Percentiles rank a stretch among this genome's conserved stretches.
Conservation (phyloP, 805 yeast genomes). For the Starmerella roubikii region DNA sequence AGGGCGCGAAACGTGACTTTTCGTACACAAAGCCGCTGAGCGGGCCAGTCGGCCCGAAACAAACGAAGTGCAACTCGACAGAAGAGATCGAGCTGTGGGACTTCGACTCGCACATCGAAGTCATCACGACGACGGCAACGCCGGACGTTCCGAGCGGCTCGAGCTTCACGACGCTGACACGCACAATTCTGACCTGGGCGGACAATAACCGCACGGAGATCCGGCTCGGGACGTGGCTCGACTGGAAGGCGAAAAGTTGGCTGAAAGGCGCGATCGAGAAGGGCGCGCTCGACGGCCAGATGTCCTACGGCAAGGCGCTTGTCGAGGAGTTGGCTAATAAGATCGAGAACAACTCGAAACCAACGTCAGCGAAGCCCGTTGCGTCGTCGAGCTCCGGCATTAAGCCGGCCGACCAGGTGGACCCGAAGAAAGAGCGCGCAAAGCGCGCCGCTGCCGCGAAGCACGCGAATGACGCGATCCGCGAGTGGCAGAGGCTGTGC, state of each 20-base stretch:
- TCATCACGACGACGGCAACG: conserved; percentile 53
- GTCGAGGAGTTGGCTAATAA: conserved; percentile 26
- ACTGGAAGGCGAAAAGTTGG: conserved; percentile 91
- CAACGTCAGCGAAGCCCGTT: not conserved
- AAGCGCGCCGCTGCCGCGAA: conserved; percentile 8
- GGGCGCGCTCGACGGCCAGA: conserved; percentile 71
- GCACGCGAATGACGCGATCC: conserved; percentile 15
- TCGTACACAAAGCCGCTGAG: conserved; percentile 62
- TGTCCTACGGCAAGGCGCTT: conserved; percentile 42
- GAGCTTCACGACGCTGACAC: conserved; percentile 45
- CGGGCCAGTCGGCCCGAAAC: conserved; percentile 83
- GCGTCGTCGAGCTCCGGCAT: not conserved
- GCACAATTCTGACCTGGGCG: conserved; percentile 48
- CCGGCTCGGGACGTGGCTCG: conserved; percentile 53
- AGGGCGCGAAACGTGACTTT: conserved; percentile 32
- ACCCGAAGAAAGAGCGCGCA: conserved; percentile 6
- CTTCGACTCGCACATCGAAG: conserved; percentile 40
- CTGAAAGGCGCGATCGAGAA: conserved; percentile 78
- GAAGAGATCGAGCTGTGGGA: conserved; percentile 50
- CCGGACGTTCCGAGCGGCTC: conserved; percentile 95
- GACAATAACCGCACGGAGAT: conserved; percentile 45
- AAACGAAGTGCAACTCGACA: conserved; percentile 60
- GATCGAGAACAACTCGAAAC: conserved; percentile 2
- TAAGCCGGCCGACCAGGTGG: conserved; percentile 4
- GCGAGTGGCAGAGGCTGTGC: conserved; percentile 15